Base-by-base conservation (phyloP, 2,329 filamentous ascomycete species). In the Paracoccidioides brasiliensis region DNA sequence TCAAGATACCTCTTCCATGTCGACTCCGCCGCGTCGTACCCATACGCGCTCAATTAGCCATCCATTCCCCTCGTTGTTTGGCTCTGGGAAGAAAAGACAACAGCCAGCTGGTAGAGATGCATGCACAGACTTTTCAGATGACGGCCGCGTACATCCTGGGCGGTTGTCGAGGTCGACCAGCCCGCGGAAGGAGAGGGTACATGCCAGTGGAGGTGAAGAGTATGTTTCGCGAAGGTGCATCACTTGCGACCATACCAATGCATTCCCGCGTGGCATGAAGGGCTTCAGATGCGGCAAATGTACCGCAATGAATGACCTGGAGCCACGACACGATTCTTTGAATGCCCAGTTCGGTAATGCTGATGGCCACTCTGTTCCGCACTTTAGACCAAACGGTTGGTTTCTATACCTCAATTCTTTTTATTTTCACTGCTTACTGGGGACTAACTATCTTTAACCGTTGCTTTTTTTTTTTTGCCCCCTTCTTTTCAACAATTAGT, bases 271-370 rank as follows among this genome's bases (percentile, higher is more conserved):
- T 59, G 80, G 84, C 54, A 72, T 90, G 58, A 80, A 80, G 40
- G 80, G 85, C 41, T 95, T 93, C 69, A 80, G 88, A 62, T 95
- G 90, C 69, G 86, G 86, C 44, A 85, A 88, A 55, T 95, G 90
- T 69, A 74, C 87, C 64, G 93, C 86, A 15, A 83, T 95, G 66
- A 95, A 94, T 66, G 89, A 95, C 66, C 70, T 95, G 53, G 76
- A 79, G 57, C 77, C 78, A 44, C 65, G 64, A 37, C 60, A 57
- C 22, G 66, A 69, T 22, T 54, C 59, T 35, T 50, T 56, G 8
- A 51, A 56, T 45, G 32, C 53, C 15, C 37, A 52, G 38, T 22
- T 33, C 9, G 33, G 42, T 12, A 41, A 45, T 44, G 15, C 30
- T 9, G 38, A 51, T 14, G 8, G 33, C 37, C 28, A 32, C 22